These are phyloP conservation scores for Phytophthora cajani DNA, from an alignment of 352 stramenopile genomes.

Conservation along the genomic window DNA sequence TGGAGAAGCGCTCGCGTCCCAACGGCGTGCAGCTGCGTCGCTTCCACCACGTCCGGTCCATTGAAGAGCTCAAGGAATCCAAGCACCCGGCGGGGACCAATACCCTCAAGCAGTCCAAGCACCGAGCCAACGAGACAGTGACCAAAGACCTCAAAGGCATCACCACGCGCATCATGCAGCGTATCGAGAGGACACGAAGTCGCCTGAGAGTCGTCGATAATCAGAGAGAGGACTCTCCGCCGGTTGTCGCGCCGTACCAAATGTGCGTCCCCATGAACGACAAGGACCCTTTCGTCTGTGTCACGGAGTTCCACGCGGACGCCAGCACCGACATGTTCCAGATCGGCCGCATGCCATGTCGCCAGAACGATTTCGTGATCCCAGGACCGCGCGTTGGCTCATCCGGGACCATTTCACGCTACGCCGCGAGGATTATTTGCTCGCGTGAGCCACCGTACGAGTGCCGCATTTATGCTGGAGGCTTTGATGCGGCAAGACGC, in stretches of 20 bases:
- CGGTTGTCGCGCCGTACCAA: slow-evolving; percentile 37
- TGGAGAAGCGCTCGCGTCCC: slow-evolving; percentile 49
- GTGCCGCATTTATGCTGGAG: slow-evolving; percentile 71
- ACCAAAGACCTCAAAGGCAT: slow-evolving; percentile 53
- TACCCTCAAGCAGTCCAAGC: slow-evolving; percentile 4
- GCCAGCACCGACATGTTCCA: slow-evolving; percentile 74
- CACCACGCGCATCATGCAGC: slow-evolving; percentile 66
- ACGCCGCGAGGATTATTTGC: slow-evolving; percentile 73
- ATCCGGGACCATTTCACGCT: slow-evolving; percentile 80
- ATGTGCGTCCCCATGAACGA: slow-evolving; percentile 82
- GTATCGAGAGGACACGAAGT: slow-evolving; percentile 40
- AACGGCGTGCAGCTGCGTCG: slow-evolving; percentile 62
- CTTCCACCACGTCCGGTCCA: slow-evolving; percentile 67
- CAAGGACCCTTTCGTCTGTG: slow-evolving; percentile 54
- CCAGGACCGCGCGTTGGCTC: slow-evolving; percentile 74
- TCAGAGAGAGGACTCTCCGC: slow-evolving; percentile 9
- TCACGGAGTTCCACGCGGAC: slow-evolving; percentile 72
- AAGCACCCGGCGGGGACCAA: slow-evolving; percentile 19
- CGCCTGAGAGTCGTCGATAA: slow-evolving; percentile 6
- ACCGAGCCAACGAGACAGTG: background rate
- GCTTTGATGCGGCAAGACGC: slow-evolving; percentile 61
- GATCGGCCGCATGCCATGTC: slow-evolving; percentile 80
- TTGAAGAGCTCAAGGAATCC: slow-evolving; percentile 6
- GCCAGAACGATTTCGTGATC: slow-evolving; percentile 82
- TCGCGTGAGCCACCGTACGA: slow-evolving; percentile 63